Percentiles rank a stretch among this genome's conserved stretches.
These are phyloP conservation scores for Flammula alnicola DNA, from an alignment of 1,284 basidiomycete genomes.

Conservation along the genomic window DNA sequence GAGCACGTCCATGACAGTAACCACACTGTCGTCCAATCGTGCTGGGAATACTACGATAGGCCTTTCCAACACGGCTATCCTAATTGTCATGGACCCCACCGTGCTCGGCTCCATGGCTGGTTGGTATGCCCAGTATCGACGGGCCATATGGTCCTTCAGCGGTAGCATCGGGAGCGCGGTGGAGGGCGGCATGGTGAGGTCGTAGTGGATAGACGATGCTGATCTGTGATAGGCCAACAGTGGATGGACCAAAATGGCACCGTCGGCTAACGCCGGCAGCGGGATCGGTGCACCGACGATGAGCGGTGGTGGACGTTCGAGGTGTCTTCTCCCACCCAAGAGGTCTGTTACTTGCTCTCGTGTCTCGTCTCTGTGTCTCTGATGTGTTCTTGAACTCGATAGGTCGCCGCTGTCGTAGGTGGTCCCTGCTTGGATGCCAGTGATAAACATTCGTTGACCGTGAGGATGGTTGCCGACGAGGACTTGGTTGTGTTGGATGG, in stretches of 20 bases:
- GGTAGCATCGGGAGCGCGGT: neutral
- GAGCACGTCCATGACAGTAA: constrained; percentile 6
- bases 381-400: no score
- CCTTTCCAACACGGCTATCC: neutral
- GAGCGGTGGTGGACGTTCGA: neutral
- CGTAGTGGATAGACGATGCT: neutral
- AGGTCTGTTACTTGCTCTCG: no score
- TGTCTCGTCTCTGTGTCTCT: no score
- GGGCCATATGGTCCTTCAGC: neutral
- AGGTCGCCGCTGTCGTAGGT: no score
- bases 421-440: no score
- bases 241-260: constrained; percentile 2
- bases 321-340: no score
- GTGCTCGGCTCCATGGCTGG: constrained; percentile 6
- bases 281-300: neutral
- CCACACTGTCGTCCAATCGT: neutral
- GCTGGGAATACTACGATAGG: constrained; percentile 5
- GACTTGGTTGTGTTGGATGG: no score
- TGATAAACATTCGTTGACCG: no score
- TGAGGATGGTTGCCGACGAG: no score
- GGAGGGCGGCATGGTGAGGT: constrained; percentile 1
- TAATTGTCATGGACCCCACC: neutral
- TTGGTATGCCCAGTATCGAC: neutral
- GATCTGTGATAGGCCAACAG: neutral
- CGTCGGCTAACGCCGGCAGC: neutral